phyloP scores from a whole-genome alignment of 371 early-diverging fungal genomes.

The Funneliformis caledonium region DNA sequence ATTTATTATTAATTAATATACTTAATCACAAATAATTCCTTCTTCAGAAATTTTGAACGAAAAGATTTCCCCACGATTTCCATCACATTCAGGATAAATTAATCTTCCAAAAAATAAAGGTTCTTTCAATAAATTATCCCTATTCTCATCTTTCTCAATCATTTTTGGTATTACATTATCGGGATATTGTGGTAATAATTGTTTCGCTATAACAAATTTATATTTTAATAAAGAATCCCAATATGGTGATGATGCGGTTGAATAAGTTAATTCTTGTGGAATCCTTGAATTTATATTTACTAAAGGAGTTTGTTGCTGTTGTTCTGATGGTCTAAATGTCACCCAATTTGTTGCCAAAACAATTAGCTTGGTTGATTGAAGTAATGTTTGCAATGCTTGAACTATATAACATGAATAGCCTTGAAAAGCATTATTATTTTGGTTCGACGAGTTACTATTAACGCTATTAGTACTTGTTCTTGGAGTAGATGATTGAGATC shows the following conservation, averaged over 20 bases:
- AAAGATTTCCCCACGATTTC: constrained; percentile 2
- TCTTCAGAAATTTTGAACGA: constrained; percentile 24
- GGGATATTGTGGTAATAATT: constrained; percentile 28
- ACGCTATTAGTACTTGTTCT: no score
- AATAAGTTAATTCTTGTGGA: constrained; percentile 32
- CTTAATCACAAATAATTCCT: constrained; percentile 7
- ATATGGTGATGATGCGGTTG: not conserved
- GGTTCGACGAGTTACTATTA: no score
- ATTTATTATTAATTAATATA: not conserved
- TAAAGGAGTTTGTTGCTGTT: not conserved
- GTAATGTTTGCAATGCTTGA: constrained; percentile 5
- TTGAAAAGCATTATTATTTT: not conserved
- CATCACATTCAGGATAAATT: constrained; percentile 9
- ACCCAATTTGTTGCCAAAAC: constrained; percentile 24
- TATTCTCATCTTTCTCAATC: not conserved
- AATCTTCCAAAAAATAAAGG: constrained; percentile 33
- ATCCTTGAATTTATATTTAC: not conserved
- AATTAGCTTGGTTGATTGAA: not conserved
- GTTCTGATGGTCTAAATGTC: not conserved
- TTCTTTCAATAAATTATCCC: not conserved
- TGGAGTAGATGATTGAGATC: not conserved
- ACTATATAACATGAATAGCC: not conserved
- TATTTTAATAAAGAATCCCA: constrained; percentile 40
- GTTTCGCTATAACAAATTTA: constrained; percentile 30
- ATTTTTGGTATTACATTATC: not conserved